Evolutionary conservation across 1,284 basidiomycete species (phyloP), one percentile per base, ranked within the genome.

Genomic region (Leucoagaricus sp.): DNA sequence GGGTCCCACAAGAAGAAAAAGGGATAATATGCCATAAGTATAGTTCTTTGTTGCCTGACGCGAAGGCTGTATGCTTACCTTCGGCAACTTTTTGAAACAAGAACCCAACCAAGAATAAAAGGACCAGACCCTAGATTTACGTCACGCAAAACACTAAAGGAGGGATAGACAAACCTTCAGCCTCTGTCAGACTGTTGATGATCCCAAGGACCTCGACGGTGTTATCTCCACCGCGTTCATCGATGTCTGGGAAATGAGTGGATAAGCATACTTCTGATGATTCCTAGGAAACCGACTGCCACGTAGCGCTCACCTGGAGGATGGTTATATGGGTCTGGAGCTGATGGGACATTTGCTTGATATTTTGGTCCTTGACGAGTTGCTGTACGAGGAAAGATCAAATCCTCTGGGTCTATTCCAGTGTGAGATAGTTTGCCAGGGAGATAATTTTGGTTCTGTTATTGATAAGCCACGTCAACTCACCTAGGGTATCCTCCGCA

Each of bases 371-470:
- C 95, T 23, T 93, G 80, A 15, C 96, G 87, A 13, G 93, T 95
- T 2, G 92, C 91, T 6, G 92, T 87, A 48, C 93, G 87, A 56
- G 95, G 94, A 72, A 95, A 98, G 69, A 97, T 96, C 55, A 93
- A 84, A 75, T 98, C 96, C 70, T 98, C 93, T 34, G 92, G 85
- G 78, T 97, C 94, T 89, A 66, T 64, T 58, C 10, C 25, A 26
- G 31, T 36, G 47, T 58, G 42, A 41, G 51, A 41, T 29, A 41
- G 31, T n/a, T n/a, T n/a, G n/a, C 29, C 6, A 41, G 28, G 12
- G 42, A n/a, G 10, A 23, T 31, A 29, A 57, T 15, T 58, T 52
- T 52, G 49, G 17, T 15, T 12, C 34, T 19, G 12, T 26, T 6
- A 28, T 13, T 23, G 53, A 26, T 17, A 54, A 33, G 28, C 46